A percentile compares a stretch with the other conserved stretches of the same genome.
These are phyloP conservation scores for Roridomyces roridus DNA, from an alignment of 768 basidiomycete genomes.

Conservation along the genomic window DNA sequence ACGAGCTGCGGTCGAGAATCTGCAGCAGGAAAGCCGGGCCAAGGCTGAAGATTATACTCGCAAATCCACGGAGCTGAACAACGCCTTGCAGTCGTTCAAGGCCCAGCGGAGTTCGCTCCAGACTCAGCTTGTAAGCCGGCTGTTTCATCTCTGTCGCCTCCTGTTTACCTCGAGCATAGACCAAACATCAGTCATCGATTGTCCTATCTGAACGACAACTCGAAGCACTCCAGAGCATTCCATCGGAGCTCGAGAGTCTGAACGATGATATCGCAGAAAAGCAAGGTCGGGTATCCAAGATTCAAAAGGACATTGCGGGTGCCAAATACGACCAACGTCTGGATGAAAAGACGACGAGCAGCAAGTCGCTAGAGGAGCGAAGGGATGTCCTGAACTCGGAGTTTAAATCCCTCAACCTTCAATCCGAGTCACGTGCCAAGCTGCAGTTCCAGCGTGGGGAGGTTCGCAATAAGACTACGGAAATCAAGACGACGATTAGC, in stretches of 20 bases:
- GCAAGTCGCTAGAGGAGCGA: slow-evolving; percentile 68
- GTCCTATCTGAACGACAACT: slow-evolving; percentile 57
- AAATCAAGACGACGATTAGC: slow-evolving; percentile 74
- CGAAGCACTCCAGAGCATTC: slow-evolving; percentile 60
- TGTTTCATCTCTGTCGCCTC: slow-evolving; percentile 1
- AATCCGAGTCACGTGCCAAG: slow-evolving; percentile 83
- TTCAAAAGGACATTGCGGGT: slow-evolving; percentile 61
- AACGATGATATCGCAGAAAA: slow-evolving; percentile 76
- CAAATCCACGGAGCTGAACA: slow-evolving; percentile 61
- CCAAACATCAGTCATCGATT: slow-evolving; percentile 58
- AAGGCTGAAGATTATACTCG: slow-evolving; percentile 72
- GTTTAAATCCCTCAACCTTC: slow-evolving; percentile 70
- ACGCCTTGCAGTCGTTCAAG: slow-evolving; percentile 59
- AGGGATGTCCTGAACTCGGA: slow-evolving; percentile 76
- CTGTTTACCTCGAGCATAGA: slow-evolving; percentile 34
- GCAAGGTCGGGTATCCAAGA: slow-evolving; percentile 60
- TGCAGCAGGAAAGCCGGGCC: slow-evolving; percentile 61
- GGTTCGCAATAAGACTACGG: slow-evolving; percentile 63
- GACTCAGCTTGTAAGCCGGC: slow-evolving; percentile 63
- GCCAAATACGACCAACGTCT: slow-evolving; percentile 73
- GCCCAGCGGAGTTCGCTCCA: slow-evolving; percentile 57
- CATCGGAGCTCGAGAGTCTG: slow-evolving; percentile 58
- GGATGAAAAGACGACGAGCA: slow-evolving; percentile 55
- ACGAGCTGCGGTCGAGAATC: slow-evolving; percentile 64
- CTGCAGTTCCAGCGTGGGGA: slow-evolving; percentile 78